Evolutionary conservation across 2,329 filamentous ascomycete genomes (phyloP), one percentile per base, ranked within the genome.

Genomic region (Alternaria gaisen): DNA sequence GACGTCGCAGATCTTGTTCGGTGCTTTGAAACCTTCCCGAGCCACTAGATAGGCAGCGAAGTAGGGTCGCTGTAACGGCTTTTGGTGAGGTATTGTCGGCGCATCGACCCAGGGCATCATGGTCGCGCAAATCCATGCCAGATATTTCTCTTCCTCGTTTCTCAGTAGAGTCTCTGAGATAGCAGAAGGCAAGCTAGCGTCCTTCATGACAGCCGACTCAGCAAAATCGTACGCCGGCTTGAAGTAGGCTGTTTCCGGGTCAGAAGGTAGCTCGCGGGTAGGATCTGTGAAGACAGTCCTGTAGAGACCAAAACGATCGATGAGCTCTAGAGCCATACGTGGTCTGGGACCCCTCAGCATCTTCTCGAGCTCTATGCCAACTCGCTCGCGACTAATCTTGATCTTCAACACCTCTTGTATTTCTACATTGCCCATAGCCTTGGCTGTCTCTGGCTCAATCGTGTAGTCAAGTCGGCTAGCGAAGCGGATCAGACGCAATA

Each of bases 331-430:
- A 8, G 91, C 85, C 66, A 83, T 82, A 51, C 81, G 80, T 8
- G 91, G 90, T 68, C 88, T 82, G 11, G 86, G 84, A 34, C 85
- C 88, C 78, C 88, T 90, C 18, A 98, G 82, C 89, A 97, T 97
- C 83, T 98, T 98, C 73, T 94, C 91, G 4, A 97, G 72, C 76
- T 99, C 95, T 4, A 90, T 86, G 0, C 93, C 92, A 2, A 99
- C 89, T 58, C 95, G 86, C 78, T 99, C 95, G 56, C 93, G 88
- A 72, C 92, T 97, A 68, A 99, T 98, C 77, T 99, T 99, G 30
- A 90, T 79, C 51, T 86, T 88, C n/a, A 99, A 82, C 4, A 92
- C 91, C 11, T 89, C 83, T 60, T 94, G 86, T 50, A 99, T 95
- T n/a, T 86, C 84, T n/a, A 81, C 75, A 66, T 97, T 85, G 12